phyloP scores from a whole-genome alignment of 305 asterid genomes.

The Fraxinus ornus region DNA sequence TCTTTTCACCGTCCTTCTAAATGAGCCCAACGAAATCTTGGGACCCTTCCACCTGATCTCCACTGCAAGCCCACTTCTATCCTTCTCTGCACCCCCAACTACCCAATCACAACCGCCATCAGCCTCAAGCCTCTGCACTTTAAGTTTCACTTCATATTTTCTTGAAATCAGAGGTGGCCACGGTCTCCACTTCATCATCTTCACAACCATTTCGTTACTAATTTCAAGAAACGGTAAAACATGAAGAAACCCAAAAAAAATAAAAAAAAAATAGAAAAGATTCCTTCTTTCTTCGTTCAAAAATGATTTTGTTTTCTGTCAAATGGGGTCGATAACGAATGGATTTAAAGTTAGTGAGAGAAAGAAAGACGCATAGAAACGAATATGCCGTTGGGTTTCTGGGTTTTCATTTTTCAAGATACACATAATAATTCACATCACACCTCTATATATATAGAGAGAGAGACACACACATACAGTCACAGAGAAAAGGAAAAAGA shows the following conservation, averaged over 20 bases:
- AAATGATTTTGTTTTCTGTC: background rate
- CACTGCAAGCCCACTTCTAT: conserved; percentile 57
- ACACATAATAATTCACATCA: background rate
- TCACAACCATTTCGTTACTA: conserved; percentile 60
- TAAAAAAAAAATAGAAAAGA: background rate
- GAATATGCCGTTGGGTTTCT: conserved; percentile 15
- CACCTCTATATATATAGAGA: background rate
- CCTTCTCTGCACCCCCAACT: conserved; percentile 52
- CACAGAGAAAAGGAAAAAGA: background rate
- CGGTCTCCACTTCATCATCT: conserved; percentile 97
- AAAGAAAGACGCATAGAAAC: background rate
- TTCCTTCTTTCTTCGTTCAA: background rate
- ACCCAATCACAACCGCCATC: conserved; percentile 44
- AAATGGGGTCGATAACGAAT: background rate
- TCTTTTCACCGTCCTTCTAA: conserved; percentile 68
- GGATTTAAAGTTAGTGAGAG: conserved; percentile 3
- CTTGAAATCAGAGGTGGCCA: conserved; percentile 86
- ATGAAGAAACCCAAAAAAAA: background rate
- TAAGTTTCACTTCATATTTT: conserved; percentile 69
- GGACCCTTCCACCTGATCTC: conserved; percentile 99
- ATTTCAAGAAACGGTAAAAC: background rate
- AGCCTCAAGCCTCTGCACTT: conserved; percentile 57
- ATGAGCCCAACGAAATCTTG: conserved; percentile 68
- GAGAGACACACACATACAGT: background rate
- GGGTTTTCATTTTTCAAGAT: background rate